Evolutionary conservation across 2,329 filamentous ascomycete species (phyloP).

Genomic region (Clathrospora elynae): DNA sequence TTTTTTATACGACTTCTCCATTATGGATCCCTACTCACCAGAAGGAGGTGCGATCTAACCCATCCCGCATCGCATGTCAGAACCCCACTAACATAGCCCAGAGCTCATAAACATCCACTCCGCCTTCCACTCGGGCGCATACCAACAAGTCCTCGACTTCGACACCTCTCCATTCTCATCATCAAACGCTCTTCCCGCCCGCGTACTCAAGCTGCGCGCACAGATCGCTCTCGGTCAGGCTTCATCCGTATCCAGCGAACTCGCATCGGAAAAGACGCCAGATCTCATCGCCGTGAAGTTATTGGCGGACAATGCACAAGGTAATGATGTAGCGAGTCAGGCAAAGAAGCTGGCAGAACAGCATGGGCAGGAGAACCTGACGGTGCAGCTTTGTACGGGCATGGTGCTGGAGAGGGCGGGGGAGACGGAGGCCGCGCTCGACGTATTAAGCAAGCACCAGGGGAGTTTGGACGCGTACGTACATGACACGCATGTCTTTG

Average conservation of each 20-base stretch:
- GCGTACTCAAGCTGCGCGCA: constrained; percentile 78
- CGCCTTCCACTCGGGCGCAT: constrained; percentile 77
- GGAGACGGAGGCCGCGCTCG: constrained; percentile 82
- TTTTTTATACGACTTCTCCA: constrained; percentile 1
- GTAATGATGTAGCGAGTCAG: constrained; percentile 54
- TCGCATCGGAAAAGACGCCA: constrained; percentile 66
- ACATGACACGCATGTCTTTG: neutral
- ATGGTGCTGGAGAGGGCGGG: constrained; percentile 80
- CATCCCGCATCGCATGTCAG: neutral
- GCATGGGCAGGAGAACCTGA: constrained; percentile 70
- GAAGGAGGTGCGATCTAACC: constrained; percentile 60
- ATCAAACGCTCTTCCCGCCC: constrained; percentile 76
- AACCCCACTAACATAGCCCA: constrained; percentile 38
- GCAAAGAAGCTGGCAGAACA: constrained; percentile 73
- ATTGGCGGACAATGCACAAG: constrained; percentile 67
- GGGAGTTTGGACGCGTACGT: constrained; percentile 75
- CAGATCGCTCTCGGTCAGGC: constrained; percentile 82
- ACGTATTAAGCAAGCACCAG: constrained; percentile 79
- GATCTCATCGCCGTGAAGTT: constrained; percentile 78
- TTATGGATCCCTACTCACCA: constrained; percentile 64
- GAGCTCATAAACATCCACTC: constrained; percentile 71
- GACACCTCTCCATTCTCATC: constrained; percentile 78
- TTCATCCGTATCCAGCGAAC: constrained; percentile 70
- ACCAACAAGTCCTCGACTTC: constrained; percentile 83
- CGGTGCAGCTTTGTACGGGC: constrained; percentile 81